Evolutionary conservation across 176 grass and related monocot species (phyloP), one percentile per base, ranked within the genome.

Genomic region (Urochloa ruziziensis): DNA sequence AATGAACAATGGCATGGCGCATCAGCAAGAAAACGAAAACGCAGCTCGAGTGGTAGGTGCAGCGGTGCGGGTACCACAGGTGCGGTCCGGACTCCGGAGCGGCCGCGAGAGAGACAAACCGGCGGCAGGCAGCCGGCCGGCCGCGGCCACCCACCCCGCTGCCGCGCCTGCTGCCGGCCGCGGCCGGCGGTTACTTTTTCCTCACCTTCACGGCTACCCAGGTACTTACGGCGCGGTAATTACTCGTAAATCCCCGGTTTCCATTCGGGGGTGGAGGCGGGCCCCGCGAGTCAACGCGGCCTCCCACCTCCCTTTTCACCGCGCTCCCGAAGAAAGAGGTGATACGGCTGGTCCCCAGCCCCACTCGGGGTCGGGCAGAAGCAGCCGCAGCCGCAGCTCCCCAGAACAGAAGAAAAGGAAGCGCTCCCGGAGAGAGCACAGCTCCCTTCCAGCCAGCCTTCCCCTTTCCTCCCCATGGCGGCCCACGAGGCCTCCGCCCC

Each of bases 401-500:
- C 11, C 64, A 30, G 42, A 46, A n/a, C n/a, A n/a, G n/a, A n/a
- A n/a, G n/a, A 46, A 4, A 27, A 27, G 68, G 68, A 71, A 47
- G 73, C 73, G 46, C 18, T 78, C 13, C 32, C 44, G 43, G 46
- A 58, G 46, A 58, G 21, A 66, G 28, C 17, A 18, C 27, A 40
- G 37, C 12, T 11, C 18, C 1, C 60, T 14, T 12, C 16, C 21
- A 5, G 16, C 14, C 65, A n/a, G 0, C 56, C 10, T 11, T 9
- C 23, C 42, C 16, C 4, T 14, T 24, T 34, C 17, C 14, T 60
- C 16, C 37, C 29, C 62, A 89, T 89, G 87, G 87, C 82, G 82
- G 77, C 76, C 62, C 75, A 47, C 60, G 49, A 89, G 68, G 76
- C 68, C 73, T 69, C 86, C 67, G 67, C 76, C 48, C 19, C 67